These are phyloP conservation scores for Salinomyces thailandicus DNA, from an alignment of 2,329 filamentous ascomycete species.

Conservation along the genomic window DNA sequence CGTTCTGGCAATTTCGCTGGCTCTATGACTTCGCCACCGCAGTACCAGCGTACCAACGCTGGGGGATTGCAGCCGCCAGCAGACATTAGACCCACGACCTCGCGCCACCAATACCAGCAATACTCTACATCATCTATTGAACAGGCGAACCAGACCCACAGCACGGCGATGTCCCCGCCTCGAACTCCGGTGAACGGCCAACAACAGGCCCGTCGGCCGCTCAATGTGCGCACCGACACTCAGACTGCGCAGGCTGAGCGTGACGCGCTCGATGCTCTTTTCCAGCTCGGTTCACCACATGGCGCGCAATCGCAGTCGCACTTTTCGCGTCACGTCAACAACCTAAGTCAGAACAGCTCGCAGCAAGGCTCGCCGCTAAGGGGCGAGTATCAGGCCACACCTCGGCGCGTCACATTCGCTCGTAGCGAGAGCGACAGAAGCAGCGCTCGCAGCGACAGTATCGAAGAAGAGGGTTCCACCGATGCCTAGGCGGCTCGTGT, in stretches of 20 bases:
- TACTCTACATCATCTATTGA: conserved; percentile 2
- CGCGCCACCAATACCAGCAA: background rate
- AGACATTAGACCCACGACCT: conserved; percentile 18
- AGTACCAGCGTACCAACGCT: conserved; percentile 2
- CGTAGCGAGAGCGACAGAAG: conserved; percentile 17
- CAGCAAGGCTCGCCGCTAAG: conserved; percentile 17
- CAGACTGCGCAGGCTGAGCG: conserved; percentile 61
- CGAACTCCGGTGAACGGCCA: conserved; percentile 24
- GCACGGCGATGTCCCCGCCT: conserved; percentile 22
- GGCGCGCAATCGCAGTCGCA: conserved; percentile 28
- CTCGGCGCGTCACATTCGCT: conserved; percentile 19
- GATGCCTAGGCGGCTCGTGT: background rate
- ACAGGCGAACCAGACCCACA: conserved; percentile 4
- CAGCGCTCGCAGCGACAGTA: background rate
- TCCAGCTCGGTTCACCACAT: conserved; percentile 57
- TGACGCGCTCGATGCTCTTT: conserved; percentile 67
- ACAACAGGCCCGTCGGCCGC: conserved; percentile 21
- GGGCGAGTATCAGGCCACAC: conserved; percentile 13
- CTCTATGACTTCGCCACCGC: conserved; percentile 8
- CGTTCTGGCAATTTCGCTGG: conserved; percentile 20
- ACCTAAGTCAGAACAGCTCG: conserved; percentile 11
- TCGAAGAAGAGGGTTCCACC: background rate
- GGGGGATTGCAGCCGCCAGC: conserved; percentile 19
- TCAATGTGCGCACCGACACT: conserved; percentile 56
- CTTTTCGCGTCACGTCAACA: conserved; percentile 5